Evolutionary conservation across 2,329 filamentous ascomycete genomes (phyloP), one percentile per base, ranked within the genome.

Genomic region (Aspergillus unguis): DNA sequence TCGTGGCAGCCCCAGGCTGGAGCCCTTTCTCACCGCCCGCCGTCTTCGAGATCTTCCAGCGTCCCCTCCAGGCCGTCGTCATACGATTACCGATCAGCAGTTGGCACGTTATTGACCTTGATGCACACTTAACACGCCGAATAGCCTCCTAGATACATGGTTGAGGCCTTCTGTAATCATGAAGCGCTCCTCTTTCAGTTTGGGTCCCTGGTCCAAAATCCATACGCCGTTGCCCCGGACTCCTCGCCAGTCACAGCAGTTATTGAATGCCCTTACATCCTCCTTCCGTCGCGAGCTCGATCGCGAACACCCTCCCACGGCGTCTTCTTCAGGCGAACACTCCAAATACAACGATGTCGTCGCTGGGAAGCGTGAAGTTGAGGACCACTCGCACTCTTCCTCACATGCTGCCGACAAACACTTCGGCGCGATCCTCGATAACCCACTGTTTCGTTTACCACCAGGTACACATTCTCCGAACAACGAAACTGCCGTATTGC

Each of bases 281-380:
- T 86, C 83, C 9, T 87, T 87, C 66, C 77, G 82, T 58, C 74
- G 77, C 45, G 82, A 86, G 53, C 77, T 87, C 38, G 83, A 87
- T 61, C 75, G 73, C 48, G 78, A 80, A 53, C 79, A 85, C 68
- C 79, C 78, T 17, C 62, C 66, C 31, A 58, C 61, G n/a, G 55
- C 57, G 37, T 50, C 52, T n/a, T 44, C 52, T 4, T 44, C 47
- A 31, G 49, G 51, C 26, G 41, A 41, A 27, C 11, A 25, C 3
- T 8, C 45, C 25, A 40, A 26, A 10, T 32, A 59, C 45, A 55
- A 57, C 10, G 48, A 58, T 45, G 52, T 43, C 32, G 26, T 11
- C 8, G 38, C 35, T 23, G 37, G 26, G 3, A 33, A 55, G 17
- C 36, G 35, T 23, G 29, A 26, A 10, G 36, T 45, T 27, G 48